Conservation (phyloP, 1,139 yeast genomes). For the Pichia sp. region DNA sequence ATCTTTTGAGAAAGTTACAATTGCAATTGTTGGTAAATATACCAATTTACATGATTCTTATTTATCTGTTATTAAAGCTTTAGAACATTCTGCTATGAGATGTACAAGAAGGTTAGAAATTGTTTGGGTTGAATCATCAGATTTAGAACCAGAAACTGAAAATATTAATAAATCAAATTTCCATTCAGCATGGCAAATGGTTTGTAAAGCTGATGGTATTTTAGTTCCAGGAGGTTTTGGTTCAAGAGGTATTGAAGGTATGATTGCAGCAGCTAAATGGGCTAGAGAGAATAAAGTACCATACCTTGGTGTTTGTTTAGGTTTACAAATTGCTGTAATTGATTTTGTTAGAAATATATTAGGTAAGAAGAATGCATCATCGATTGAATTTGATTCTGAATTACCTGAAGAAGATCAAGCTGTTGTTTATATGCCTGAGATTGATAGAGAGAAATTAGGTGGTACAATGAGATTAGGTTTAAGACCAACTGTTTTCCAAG, state of each 20-base stretch:
- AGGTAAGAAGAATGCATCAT: slow-evolving; percentile 62
- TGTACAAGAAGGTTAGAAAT: slow-evolving; percentile 78
- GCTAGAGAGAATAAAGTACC: slow-evolving; percentile 95
- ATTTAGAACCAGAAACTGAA: slow-evolving; percentile 71
- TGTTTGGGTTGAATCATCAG: slow-evolving; percentile 93
- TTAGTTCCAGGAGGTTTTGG: slow-evolving; percentile 99
- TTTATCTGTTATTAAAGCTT: slow-evolving; percentile 86
- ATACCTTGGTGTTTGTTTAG: slow-evolving; percentile 93
- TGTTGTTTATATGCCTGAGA: slow-evolving; percentile 97
- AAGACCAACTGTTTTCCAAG: slow-evolving; percentile 78
- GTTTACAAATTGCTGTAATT: slow-evolving; percentile 94
- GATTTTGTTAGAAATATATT: slow-evolving; percentile 83
- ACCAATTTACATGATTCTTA: slow-evolving; percentile 93
- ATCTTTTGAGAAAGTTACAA: slow-evolving; percentile 79
- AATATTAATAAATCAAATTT: slow-evolving; percentile 61
- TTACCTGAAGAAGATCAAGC: slow-evolving; percentile 61
- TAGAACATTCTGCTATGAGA: slow-evolving; percentile 92
- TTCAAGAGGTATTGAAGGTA: slow-evolving; percentile 94
- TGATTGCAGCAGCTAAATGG: slow-evolving; percentile 95
- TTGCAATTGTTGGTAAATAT: slow-evolving; percentile 96
- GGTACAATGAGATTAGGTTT: slow-evolving; percentile 99
- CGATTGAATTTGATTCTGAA: slow-evolving; percentile 74
- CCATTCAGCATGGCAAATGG: slow-evolving; percentile 92
- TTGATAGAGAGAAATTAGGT: slow-evolving; percentile 90
- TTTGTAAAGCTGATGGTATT: slow-evolving; percentile 94